Conservation (phyloP, 2,329 filamentous ascomycete species). For the Cladosporium austrohemisphaericum region DNA sequence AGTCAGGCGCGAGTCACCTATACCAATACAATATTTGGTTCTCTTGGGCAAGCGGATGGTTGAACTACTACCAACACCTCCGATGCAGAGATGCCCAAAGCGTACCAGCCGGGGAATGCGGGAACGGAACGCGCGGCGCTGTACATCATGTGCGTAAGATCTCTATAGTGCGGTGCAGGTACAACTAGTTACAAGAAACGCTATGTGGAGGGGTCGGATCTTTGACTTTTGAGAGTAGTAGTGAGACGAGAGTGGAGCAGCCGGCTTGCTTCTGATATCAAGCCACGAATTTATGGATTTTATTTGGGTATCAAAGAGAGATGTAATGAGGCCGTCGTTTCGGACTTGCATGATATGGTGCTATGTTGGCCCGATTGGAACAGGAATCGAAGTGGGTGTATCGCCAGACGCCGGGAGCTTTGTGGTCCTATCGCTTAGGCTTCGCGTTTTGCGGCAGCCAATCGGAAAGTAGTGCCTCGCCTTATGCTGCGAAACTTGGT, state of each 20-base stretch:
- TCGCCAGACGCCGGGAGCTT: slow-evolving; percentile 9
- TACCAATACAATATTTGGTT: no score
- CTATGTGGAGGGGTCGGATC: not conserved
- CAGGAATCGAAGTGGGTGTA: not conserved
- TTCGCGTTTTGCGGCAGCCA: slow-evolving; percentile 6
- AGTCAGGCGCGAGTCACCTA: no score
- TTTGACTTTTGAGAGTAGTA: no score
- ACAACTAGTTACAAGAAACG: not conserved
- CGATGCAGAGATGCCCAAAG: slow-evolving; percentile 4
- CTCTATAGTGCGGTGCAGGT: not conserved
- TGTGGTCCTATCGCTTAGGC: slow-evolving; percentile 12
- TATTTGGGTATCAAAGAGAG: slow-evolving; percentile 14
- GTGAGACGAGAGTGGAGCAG: not conserved
- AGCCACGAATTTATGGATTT: not conserved
- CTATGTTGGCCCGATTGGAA: no score
- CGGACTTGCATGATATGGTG: not conserved
- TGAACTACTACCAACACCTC: no score
- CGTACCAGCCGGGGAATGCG: slow-evolving; percentile 6
- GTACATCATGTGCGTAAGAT: slow-evolving; percentile 6
- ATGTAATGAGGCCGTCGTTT: not conserved
- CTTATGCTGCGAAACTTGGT: slow-evolving; percentile 9
- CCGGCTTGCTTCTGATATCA: not conserved
- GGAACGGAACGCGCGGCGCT: slow-evolving; percentile 9
- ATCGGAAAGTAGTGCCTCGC: slow-evolving; percentile 7
- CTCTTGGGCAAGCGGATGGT: no score